These are phyloP conservation scores for Scedosporium apiospermum DNA, from an alignment of 2,329 filamentous ascomycete genomes.

Conservation along the genomic window DNA sequence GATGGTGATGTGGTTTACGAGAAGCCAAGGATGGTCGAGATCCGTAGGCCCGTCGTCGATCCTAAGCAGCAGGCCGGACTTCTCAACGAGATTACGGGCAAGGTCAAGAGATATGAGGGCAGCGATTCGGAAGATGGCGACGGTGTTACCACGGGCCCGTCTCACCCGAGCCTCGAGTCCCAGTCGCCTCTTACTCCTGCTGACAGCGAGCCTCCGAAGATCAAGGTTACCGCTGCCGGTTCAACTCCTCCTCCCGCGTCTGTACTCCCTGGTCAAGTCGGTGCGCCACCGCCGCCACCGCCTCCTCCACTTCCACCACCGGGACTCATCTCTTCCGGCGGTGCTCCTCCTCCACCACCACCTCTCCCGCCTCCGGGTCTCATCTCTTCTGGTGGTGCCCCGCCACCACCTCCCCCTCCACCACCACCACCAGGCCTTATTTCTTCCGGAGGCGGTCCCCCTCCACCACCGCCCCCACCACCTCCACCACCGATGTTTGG, in stretches of 20 bases:
- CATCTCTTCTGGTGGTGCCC: constrained; percentile 22
- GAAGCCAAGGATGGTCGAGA: constrained; percentile 69
- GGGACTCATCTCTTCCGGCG: constrained; percentile 25
- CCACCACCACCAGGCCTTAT: constrained; percentile 7
- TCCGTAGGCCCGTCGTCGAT: constrained; percentile 59
- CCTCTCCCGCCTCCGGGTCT: constrained; percentile 27
- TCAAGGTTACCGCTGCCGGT: constrained; percentile 39
- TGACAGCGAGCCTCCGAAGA: constrained; percentile 51
- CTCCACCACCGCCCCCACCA: constrained; percentile 20
- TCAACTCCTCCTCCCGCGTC: constrained; percentile 27
- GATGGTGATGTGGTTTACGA: constrained; percentile 60
- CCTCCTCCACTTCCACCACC: constrained; percentile 39
- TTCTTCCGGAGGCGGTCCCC: too few species aligned
- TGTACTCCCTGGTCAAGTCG: constrained; percentile 22
- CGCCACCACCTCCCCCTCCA: constrained; percentile 25
- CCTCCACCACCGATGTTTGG: constrained; percentile 29
- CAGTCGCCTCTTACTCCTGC: constrained; percentile 58
- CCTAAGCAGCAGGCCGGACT: constrained; percentile 58
- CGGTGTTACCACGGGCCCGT: constrained; percentile 63
- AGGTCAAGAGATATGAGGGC: constrained; percentile 62
- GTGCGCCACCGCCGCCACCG: constrained; percentile 25
- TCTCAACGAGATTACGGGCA: constrained; percentile 62
- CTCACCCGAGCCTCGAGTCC: constrained; percentile 65
- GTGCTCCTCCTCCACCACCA: constrained; percentile 23
- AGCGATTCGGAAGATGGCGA: constrained; percentile 64